Base-by-base conservation (phyloP, 257 asterid species). In the Solanum corneliomulleri region DNA sequence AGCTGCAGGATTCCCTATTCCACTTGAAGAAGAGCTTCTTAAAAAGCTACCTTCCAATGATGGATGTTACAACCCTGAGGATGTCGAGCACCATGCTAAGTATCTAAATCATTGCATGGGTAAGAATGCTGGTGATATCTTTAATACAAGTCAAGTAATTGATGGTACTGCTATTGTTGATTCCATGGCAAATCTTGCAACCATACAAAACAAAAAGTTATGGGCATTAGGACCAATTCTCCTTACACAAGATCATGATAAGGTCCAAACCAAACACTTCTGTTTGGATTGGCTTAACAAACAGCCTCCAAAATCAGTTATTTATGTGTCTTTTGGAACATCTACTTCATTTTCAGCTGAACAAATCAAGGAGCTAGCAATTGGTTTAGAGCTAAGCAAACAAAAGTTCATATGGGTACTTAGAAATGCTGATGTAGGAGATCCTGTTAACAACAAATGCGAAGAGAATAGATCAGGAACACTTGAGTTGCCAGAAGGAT, bases 221-320 rank as follows among this genome's bases (percentile, higher is more conserved):
- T 93, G 94, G 93, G 92, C 91, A 15, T 10, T 94, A 5, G 95
- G 94, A 7, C 97, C 95, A 9, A 91, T 94, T 41, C 87, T 90
- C 74, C 93, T 92, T 2, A 15, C 85, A 0, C 35, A 25, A 60
- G 21, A 33, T 20, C 85, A 84, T 7, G 20, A 27, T 4, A 58
- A 15, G 11, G 13, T 66, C 9, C 56, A 70, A 16, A 31, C 9
- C 2, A 70, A 86, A 1, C 86, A 90, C 72, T 18, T 82, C 44
- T 93, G 91, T 70, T 76, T 93, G 33, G 49, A 87, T 4, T 95
- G 98, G 98, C 93, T 95, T 0, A 93, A 94, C 81, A 83, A 80
- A 62, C 95, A 93, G 21, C 72, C 44, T 31, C 74, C 25, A 0
- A 85, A 85, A 15, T 94, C 95, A 1, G 94, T 89, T 1, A 68